A percentile compares a stretch with the other conserved stretches of the same genome.
Evolutionary conservation across 2,329 filamentous ascomycete species (phyloP).

Genomic region (Phyllosticta citrichinensis): DNA sequence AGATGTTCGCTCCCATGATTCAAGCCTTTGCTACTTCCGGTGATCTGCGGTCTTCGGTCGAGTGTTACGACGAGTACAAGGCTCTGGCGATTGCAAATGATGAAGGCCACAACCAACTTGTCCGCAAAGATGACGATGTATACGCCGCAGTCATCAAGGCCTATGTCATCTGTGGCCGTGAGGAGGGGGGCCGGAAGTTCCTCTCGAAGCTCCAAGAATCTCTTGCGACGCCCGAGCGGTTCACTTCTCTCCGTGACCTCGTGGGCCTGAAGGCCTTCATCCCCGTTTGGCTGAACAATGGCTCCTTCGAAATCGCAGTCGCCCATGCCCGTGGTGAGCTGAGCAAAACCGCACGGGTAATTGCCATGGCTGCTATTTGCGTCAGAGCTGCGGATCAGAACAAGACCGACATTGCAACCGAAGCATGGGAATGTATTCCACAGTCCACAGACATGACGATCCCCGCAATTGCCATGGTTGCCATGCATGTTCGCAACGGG

Average conservation of each 20-base stretch:
- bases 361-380: conserved; percentile 63
- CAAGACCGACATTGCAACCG: conserved; percentile 55
- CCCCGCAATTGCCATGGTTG: conserved; percentile 71
- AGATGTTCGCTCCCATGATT: conserved; percentile 89
- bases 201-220: conserved; percentile 64
- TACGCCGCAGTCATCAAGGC: conserved; percentile 89
- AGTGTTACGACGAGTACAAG: conserved; percentile 94
- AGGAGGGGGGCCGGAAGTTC: conserved; percentile 75
- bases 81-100: conserved; percentile 78
- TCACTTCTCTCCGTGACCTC: conserved; percentile 56
- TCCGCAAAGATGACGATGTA: conserved; percentile 70
- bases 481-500: conserved; percentile 74
- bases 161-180: conserved; percentile 71
- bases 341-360: conserved; percentile 46
- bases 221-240: conserved; percentile 39
- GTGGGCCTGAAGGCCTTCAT: conserved; percentile 69
- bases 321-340: conserved; percentile 57
- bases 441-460: conserved; percentile 33
- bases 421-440: conserved; percentile 41
- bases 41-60: conserved; percentile 78
- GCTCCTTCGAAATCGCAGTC: conserved; percentile 63
- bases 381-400: conserved; percentile 71
- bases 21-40: conserved; percentile 76
- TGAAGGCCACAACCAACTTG: conserved; percentile 55
- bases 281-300: conserved; percentile 61